Conservation (phyloP, 2,329 filamentous ascomycete species). For the Neurospora crassa region DNA sequence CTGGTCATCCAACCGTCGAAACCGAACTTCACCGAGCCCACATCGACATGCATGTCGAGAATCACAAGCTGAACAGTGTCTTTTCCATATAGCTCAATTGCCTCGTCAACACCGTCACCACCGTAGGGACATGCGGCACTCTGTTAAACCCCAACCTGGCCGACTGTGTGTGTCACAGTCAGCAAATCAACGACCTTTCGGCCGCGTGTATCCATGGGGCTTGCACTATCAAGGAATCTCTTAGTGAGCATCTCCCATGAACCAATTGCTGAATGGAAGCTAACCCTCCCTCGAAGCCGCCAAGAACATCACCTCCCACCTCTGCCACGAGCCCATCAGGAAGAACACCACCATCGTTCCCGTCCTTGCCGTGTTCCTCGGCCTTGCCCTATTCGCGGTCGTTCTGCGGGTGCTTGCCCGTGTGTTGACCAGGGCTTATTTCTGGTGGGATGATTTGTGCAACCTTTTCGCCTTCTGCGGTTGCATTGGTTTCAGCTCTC, state of each 20-base stretch:
- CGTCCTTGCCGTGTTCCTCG: constrained; percentile 12
- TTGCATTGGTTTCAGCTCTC: constrained; percentile 8
- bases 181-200: constrained; percentile 20
- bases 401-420: constrained; percentile 13
- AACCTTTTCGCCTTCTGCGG: constrained; percentile 15
- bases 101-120: background rate
- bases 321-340: constrained; percentile 6
- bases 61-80: background rate
- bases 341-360: constrained; percentile 9
- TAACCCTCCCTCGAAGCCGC: constrained; percentile 5
- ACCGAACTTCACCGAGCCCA: background rate
- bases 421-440: constrained; percentile 16
- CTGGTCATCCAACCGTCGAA: background rate
- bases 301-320: constrained; percentile 9
- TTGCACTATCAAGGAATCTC: constrained; percentile 10
- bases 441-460: constrained; percentile 18
- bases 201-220: constrained; percentile 5
- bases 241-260: constrained; percentile 6
- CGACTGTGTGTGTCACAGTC: constrained; percentile 24
- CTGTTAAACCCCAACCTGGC: constrained; percentile 7
- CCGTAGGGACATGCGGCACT: background rate
- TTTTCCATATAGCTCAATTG: constrained; percentile 4
- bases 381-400: constrained; percentile 13
- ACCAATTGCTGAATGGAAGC: background rate
- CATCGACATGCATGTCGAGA: background rate